A percentile compares a stretch with the other conserved stretches of the same genome.
These are phyloP conservation scores for Lipomyces chichibuensis DNA, from an alignment of 805 yeast genomes.

Conservation along the genomic window DNA sequence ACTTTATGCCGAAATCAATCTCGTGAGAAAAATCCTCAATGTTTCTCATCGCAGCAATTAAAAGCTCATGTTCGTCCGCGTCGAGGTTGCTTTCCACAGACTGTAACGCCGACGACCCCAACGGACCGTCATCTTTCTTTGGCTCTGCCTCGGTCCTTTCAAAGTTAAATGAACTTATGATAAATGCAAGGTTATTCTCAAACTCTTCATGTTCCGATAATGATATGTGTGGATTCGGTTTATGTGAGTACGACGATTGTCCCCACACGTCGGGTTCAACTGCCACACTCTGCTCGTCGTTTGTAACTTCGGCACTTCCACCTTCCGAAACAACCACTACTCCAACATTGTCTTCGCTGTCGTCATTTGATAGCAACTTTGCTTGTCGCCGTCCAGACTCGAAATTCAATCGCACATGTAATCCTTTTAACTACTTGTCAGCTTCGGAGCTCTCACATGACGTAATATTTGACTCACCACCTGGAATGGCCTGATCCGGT, in stretches of 20 bases:
- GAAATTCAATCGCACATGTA: conserved; percentile 72
- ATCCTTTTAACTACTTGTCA: conserved; percentile 51
- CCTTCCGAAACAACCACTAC: conserved; percentile 32
- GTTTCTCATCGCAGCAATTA: conserved; percentile 29
- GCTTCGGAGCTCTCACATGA: not conserved
- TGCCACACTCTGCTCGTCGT: not conserved
- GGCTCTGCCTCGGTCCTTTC: not conserved
- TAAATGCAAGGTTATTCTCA: conserved; percentile 16
- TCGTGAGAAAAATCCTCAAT: conserved; percentile 64
- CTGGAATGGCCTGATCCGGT: conserved; percentile 77
- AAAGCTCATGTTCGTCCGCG: conserved; percentile 6
- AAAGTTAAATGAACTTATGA: conserved; percentile 3
- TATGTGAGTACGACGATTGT: conserved; percentile 26
- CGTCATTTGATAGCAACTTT: conserved; percentile 52
- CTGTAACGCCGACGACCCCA: not conserved
- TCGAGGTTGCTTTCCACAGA: conserved; percentile 4
- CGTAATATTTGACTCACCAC: conserved; percentile 35
- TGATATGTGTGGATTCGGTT: conserved; percentile 32
- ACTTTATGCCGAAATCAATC: conserved; percentile 57
- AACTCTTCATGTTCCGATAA: conserved; percentile 30
- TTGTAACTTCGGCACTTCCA: conserved; percentile 3
- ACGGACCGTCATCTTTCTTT: not conserved
- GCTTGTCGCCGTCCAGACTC: conserved; percentile 76
- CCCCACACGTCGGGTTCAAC: conserved; percentile 17
- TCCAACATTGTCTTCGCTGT: conserved; percentile 31